Evolutionary conservation across 306 rosid species (phyloP).

Genomic region (Echinosophora koreensis): DNA sequence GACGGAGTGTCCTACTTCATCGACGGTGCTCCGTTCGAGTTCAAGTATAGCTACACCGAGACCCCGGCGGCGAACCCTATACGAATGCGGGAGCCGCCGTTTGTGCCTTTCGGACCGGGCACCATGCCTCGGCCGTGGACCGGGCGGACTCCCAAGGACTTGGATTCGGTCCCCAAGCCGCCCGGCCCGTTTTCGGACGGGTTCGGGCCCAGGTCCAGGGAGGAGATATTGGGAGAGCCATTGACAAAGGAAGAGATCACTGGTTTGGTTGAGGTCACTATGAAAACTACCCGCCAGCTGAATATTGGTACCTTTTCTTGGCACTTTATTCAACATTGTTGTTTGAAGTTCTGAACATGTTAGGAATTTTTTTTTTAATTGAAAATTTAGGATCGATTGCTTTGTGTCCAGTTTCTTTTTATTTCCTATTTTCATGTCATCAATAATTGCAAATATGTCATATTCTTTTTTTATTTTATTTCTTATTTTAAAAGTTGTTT

Average conservation of each 20-base stretch:
- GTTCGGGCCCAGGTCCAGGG: slow-evolving; percentile 62
- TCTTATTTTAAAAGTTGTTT: too few relatives aligned
- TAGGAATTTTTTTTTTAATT: too few relatives aligned
- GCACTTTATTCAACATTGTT: not conserved
- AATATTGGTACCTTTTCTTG: slow-evolving; percentile 49
- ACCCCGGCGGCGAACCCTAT: slow-evolving; percentile 69
- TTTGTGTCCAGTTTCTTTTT: too few relatives aligned
- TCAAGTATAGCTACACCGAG: slow-evolving; percentile 88
- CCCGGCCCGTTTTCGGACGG: slow-evolving; percentile 67
- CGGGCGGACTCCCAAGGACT: slow-evolving; percentile 60
- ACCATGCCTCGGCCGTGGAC: slow-evolving; percentile 77
- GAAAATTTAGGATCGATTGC: too few relatives aligned
- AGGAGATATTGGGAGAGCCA: slow-evolving; percentile 74
- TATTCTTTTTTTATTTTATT: too few relatives aligned
- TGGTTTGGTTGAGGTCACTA: slow-evolving; percentile 52
- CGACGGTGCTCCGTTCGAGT: slow-evolving; percentile 77
- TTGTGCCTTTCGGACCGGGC: slow-evolving; percentile 69
- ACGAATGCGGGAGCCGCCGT: slow-evolving; percentile 68
- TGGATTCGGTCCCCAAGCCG: not conserved
- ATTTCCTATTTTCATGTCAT: too few relatives aligned
- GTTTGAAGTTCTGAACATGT: not conserved
- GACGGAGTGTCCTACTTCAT: slow-evolving; percentile 57
- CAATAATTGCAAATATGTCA: too few relatives aligned
- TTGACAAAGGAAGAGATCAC: slow-evolving; percentile 66
- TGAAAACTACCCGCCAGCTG: slow-evolving; percentile 57